A percentile compares a stretch with the other conserved stretches of the same genome.
Conservation (phyloP, 352 stramenopile species). For the Phytophthora citricola region DNA sequence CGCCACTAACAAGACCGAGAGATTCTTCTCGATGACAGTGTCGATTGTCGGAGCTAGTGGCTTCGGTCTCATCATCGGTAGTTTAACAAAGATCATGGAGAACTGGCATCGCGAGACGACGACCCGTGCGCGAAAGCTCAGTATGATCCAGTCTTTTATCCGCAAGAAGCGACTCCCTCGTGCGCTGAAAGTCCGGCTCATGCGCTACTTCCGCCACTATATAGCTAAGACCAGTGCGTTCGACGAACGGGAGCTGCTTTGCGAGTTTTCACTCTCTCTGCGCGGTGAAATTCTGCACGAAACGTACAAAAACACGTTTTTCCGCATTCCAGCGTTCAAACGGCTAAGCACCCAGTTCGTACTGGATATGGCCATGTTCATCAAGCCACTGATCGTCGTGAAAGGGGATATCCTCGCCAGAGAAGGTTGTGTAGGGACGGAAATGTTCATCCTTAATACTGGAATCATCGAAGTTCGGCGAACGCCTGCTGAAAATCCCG, state of each 20-base stretch:
- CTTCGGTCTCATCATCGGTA: constrained; percentile 86
- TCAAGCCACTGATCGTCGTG: constrained; percentile 80
- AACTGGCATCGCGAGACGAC: constrained; percentile 78
- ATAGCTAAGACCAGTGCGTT: constrained; percentile 81
- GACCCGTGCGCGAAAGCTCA: constrained; percentile 60
- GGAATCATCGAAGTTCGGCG: constrained; percentile 77
- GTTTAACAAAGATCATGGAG: constrained; percentile 84
- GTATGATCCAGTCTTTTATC: constrained; percentile 71
- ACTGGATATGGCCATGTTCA: constrained; percentile 88
- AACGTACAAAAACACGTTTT: constrained; percentile 80
- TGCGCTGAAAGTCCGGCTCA: constrained; percentile 52
- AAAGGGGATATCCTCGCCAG: constrained; percentile 69
- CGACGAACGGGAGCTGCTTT: constrained; percentile 76
- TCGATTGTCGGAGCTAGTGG: constrained; percentile 79
- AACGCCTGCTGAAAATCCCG: constrained; percentile 49
- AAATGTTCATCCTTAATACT: constrained; percentile 87
- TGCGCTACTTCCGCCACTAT: constrained; percentile 85
- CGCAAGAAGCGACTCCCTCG: constrained; percentile 67
- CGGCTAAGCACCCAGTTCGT: constrained; percentile 80
- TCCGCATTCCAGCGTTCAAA: constrained; percentile 75
- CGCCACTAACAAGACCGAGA: constrained; percentile 72
- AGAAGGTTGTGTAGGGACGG: constrained; percentile 69
- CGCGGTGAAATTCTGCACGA: constrained; percentile 79
- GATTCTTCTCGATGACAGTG: constrained; percentile 71
- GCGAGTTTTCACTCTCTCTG: constrained; percentile 79